Evolutionary conservation across 768 basidiomycete species (phyloP).

Genomic region (Pisolithus albus): DNA sequence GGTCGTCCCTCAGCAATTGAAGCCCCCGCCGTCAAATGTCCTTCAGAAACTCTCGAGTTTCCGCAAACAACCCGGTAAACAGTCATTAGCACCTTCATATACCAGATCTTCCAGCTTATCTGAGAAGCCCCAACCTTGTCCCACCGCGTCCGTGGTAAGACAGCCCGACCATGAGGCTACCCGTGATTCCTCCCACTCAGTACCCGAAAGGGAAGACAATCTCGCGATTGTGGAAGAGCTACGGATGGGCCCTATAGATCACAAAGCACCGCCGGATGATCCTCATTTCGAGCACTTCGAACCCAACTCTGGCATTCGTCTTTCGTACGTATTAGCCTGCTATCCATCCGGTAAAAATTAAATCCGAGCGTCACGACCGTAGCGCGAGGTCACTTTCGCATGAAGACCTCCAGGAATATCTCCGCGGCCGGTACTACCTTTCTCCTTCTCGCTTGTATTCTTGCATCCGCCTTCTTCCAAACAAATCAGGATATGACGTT

Average conservation of each 20-base stretch:
- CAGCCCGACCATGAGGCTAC: conserved; percentile 6
- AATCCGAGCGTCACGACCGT: conserved; percentile 3
- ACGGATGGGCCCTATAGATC: conserved; percentile 69
- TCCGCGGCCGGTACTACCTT: conserved; percentile 79
- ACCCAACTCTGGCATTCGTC: conserved; percentile 83
- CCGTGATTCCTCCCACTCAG: conserved; percentile 5
- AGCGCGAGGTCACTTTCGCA: conserved; percentile 73
- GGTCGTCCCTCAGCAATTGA: conserved; percentile 10
- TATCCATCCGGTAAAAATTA: conserved; percentile 2
- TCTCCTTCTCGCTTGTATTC: conserved; percentile 89
- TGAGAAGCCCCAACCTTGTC: conserved; percentile 10
- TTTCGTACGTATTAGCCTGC: conserved; percentile 51
- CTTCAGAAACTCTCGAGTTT: conserved; percentile 44
- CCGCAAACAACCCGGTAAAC: conserved; percentile 15
- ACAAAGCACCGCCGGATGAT: conserved; percentile 64
- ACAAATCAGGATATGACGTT: conserved; percentile 83
- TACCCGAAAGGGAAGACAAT: conserved; percentile 44
- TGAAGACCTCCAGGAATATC: conserved; percentile 71
- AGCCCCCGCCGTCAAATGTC: conserved; percentile 46
- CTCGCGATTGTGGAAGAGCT: conserved; percentile 74
- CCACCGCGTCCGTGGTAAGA: not conserved
- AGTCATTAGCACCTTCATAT: conserved; percentile 19
- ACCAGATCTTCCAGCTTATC: conserved; percentile 23
- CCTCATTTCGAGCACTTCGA: conserved; percentile 74
- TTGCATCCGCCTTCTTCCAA: conserved; percentile 64